Evolutionary conservation across 1,284 basidiomycete species (phyloP).

Genomic region (Ustilago trichophora): DNA sequence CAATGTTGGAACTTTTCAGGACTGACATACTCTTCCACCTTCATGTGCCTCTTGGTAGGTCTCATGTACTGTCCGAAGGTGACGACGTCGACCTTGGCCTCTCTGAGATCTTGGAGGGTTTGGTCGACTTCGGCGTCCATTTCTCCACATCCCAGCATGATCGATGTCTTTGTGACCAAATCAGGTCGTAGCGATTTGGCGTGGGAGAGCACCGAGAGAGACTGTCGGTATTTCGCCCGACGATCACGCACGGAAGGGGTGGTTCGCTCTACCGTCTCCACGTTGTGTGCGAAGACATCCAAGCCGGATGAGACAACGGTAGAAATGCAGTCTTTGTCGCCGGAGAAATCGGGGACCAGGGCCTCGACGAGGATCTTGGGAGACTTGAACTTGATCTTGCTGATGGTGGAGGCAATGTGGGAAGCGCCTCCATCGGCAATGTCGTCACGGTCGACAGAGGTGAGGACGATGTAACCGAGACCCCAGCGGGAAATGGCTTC

Average conservation of each 20-base stretch:
- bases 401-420: slow-evolving; percentile 94
- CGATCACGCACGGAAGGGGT: slow-evolving; percentile 96
- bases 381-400: slow-evolving; percentile 91
- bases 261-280: slow-evolving; percentile 91
- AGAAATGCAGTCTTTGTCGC: slow-evolving; percentile 77
- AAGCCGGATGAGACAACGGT: slow-evolving; percentile 88
- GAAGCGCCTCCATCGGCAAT: slow-evolving; percentile 88
- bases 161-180: slow-evolving; percentile 93
- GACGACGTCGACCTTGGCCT: slow-evolving; percentile 90
- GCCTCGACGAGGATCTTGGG: slow-evolving; percentile 96
- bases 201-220: slow-evolving; percentile 81
- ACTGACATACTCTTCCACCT: slow-evolving; percentile 93
- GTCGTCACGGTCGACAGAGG: slow-evolving; percentile 96
- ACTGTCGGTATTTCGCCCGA: slow-evolving; percentile 89
- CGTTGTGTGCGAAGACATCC: slow-evolving; percentile 97
- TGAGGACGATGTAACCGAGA: slow-evolving; percentile 96
- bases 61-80: slow-evolving; percentile 99
- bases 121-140: slow-evolving; percentile 82
- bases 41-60: slow-evolving; percentile 98
- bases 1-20: slow-evolving; percentile 92
- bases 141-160: slow-evolving; percentile 99
- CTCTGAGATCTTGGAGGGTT: slow-evolving; percentile 85
- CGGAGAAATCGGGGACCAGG: slow-evolving; percentile 92
- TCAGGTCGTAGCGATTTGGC: slow-evolving; percentile 73
- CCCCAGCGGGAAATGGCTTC: slow-evolving; percentile 99